Evolutionary conservation across 1,139 yeast genomes (phyloP).

Genomic region (Martiniozyma asiatica): DNA sequence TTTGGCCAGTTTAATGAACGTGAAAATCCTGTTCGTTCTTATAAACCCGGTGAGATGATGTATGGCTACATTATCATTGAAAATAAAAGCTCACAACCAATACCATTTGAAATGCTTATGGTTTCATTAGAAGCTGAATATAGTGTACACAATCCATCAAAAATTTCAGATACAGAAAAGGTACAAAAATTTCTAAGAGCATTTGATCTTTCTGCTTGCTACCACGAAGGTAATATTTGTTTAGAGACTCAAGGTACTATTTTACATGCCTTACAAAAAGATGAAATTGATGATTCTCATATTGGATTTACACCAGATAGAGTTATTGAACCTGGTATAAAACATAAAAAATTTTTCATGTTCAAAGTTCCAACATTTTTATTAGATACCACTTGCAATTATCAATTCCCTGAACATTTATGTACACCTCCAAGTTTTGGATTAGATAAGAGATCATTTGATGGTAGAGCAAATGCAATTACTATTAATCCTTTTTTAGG

Average conservation of each 20-base stretch:
- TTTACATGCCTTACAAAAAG: conserved; percentile 4
- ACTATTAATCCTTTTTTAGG: conserved; percentile 21
- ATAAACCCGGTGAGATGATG: conserved; percentile 43
- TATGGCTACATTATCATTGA: conserved; percentile 39
- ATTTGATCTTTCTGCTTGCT: conserved; percentile 31
- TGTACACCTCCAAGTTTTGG: conserved; percentile 57
- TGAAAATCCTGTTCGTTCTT: conserved; percentile 31
- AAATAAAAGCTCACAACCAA: conserved; percentile 28
- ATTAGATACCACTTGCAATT: conserved; percentile 46
- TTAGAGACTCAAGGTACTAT: conserved; percentile 4
- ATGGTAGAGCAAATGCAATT: conserved; percentile 12
- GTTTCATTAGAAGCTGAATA: conserved; percentile 43
- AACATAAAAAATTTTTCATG: conserved; percentile 51
- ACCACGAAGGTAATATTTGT: conserved; percentile 26
- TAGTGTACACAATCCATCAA: conserved; percentile 10
- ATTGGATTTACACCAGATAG: conserved; percentile 44
- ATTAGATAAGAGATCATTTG: conserved; percentile 22
- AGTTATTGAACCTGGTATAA: conserved; percentile 35
- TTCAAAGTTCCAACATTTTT: conserved; percentile 50
- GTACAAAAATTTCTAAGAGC: conserved; percentile 26
- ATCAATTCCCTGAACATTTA: conserved; percentile 37
- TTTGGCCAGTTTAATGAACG: conserved; percentile 19
- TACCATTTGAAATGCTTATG: conserved; percentile 45
- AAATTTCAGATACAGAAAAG: conserved; percentile 2
- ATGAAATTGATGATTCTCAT: conserved; percentile 30